Evolutionary conservation across 2,329 filamentous ascomycete genomes (phyloP), one percentile per base, ranked within the genome.

Genomic region (Claviceps sorghi): DNA sequence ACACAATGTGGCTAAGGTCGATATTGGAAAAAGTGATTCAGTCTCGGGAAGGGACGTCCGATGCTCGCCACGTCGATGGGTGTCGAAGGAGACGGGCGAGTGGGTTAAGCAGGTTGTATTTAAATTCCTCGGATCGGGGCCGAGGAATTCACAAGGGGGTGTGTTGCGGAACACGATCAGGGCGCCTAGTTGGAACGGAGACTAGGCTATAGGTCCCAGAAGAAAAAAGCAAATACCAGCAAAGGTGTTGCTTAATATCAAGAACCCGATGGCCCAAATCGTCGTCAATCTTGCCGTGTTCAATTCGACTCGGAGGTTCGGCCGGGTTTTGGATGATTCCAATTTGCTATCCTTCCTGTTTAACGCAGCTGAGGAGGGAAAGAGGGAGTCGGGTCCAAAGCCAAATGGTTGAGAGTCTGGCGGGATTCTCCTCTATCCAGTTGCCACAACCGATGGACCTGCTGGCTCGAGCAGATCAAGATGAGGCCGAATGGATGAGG

Each of bases 401-500:
- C 48, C 38, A 15, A 21, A 44, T 58, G 58, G 56, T 54, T 53
- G 56, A 56, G 54, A 56, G 54, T 54, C 49, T 54, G 60, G 57
- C 58, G 55, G 56, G 55, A 62, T 65, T 67, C 63, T 63, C 64
- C 64, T 67, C 65, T 56, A 60, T 61, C 62, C 63, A 64, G 51
- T 55, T 53, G 54, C 55, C 58, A 56, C 53, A 64, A 57, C 57
- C 58, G 59, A 61, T 60, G 57, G 62, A 64, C 66, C 66, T 66
- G 61, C 60, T 61, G 59, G 59, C 45, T 48, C 48, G 57, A 60
- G 62, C 62, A 60, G 62, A 66, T 67, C 67, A 68, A 71, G 73
- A 76, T 71, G 69, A 71, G 68, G 65, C 65, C 66, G 67, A 66
- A 70, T 65, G 69, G 69, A 70, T 69, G 71, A 74, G 71, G 68